phyloP scores from a whole-genome alignment of 2,329 filamentous ascomycete species.

The Penicillium brevicompactum region DNA sequence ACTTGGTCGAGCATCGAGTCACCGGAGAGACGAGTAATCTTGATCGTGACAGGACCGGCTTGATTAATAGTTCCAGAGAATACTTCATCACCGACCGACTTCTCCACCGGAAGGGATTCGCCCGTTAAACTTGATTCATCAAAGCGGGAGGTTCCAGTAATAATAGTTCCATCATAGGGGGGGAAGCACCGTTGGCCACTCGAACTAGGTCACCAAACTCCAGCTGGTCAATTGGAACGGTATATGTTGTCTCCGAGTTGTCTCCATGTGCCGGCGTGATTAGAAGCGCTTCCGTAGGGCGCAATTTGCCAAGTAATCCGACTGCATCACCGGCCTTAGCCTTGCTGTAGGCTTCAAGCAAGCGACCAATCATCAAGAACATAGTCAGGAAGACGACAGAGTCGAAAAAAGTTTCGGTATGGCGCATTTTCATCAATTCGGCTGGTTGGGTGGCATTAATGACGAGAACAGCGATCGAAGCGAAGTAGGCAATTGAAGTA shows the following conservation, averaged over 20 bases:
- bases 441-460: slow-evolving; percentile 44
- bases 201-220: slow-evolving; percentile 73
- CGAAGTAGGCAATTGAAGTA: slow-evolving; percentile 82
- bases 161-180: slow-evolving; percentile 75
- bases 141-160: slow-evolving; percentile 63
- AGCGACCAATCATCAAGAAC: slow-evolving; percentile 69
- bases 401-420: slow-evolving; percentile 72
- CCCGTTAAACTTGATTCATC: slow-evolving; percentile 84
- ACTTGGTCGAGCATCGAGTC: slow-evolving; percentile 52
- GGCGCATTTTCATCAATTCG: background rate
- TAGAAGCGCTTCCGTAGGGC: slow-evolving; percentile 67
- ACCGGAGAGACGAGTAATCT: slow-evolving; percentile 45
- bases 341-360: slow-evolving; percentile 79
- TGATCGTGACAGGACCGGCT: slow-evolving; percentile 44
- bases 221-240: slow-evolving; percentile 60
- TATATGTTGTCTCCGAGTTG: slow-evolving; percentile 32
- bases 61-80: slow-evolving; percentile 49
- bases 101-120: slow-evolving; percentile 47
- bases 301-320: slow-evolving; percentile 71
- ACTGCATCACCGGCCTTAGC: slow-evolving; percentile 85
- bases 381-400: slow-evolving; percentile 88
- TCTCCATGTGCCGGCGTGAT: no score
- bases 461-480: slow-evolving; percentile 75
- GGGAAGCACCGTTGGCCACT: slow-evolving; percentile 75
- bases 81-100: slow-evolving; percentile 43